These are phyloP conservation scores for Aspergillus novoparasiticus DNA, from an alignment of 2,329 filamentous ascomycete genomes.

Conservation along the genomic window DNA sequence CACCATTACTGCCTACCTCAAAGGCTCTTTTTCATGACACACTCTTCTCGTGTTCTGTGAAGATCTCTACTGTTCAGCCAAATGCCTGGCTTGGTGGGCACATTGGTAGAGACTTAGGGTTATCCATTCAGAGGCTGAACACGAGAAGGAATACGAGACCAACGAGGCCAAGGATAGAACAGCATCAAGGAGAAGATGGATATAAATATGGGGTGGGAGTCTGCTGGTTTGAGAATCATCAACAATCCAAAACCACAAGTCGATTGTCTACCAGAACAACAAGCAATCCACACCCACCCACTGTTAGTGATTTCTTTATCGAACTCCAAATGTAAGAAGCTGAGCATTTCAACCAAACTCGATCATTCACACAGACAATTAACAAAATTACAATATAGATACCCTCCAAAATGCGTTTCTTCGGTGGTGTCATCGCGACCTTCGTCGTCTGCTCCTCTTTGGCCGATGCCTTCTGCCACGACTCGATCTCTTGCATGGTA, in stretches of 20 bases:
- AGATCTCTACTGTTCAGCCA: not conserved
- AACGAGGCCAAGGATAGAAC: no score
- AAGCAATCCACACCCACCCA: no score
- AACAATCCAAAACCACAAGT: not conserved
- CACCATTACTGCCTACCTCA: not conserved
- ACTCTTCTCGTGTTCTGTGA: not conserved
- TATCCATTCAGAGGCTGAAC: not conserved
- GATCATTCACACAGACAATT: not conserved
- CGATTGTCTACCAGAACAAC: not conserved
- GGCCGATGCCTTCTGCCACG: conserved; percentile 3
- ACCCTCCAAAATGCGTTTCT: conserved; percentile 5
- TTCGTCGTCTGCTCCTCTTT: not conserved
- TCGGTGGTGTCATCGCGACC: not conserved
- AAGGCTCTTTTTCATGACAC: not conserved
- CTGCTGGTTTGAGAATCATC: not conserved
- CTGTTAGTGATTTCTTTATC: not conserved
- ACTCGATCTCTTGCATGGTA: conserved; percentile 2
- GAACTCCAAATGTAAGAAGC: not conserved
- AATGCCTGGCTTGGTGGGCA: not conserved
- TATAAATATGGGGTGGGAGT: not conserved
- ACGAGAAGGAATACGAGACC: not conserved
- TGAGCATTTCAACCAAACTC: no score
- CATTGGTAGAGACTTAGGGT: not conserved
- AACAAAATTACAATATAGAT: rapidly evolving
- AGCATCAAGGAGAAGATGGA: not conserved